Base-by-base conservation (phyloP, 2,329 filamentous ascomycete genomes). In the Paramyrothecium roridum region DNA sequence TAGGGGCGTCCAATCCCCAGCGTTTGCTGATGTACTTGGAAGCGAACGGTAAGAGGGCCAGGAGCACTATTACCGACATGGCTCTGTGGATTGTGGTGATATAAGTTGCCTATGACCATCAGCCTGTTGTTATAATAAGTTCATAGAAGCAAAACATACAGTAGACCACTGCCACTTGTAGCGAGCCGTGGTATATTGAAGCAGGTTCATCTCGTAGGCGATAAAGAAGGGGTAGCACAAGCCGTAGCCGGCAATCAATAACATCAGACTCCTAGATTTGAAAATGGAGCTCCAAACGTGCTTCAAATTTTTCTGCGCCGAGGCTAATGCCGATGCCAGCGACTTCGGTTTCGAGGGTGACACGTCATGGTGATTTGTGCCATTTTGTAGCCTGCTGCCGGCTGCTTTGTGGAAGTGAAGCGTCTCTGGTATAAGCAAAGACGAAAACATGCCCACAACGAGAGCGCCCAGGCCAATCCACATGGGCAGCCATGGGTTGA, bases 101-200 rank as follows among this genome's bases (percentile, higher is more conserved):
- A 21, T 75, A 73, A 0, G 78, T 73, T 13, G 77, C 77, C 67
- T 75, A 13, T 16, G 16, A 8, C 37, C 13, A 43, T 43, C 16
- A 43, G 37, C 7, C 7, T 8, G 22, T 21, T 30, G 2, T 2
- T 17, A n/a, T 57, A 7, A 59, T 13, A 19, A 43, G 13, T 16
- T 6, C 6, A 43, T 13, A 30, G 7, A 13, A 43, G 37, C 13
- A 43, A 43, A 43, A 19, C 67, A 54, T 57, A 76, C 74, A 53
- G 69, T 69, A 47, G 72, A 74, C 75, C 78, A 79, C 8, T 72
- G 73, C 73, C 80, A 78, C 26, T 67, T 52, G 62, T 81, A 84
- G 8, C 80, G 73, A 49, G 76, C 78, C 1, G 76, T 78, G 52
- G 79, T 71, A 60, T 84, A 84, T 61, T 85, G 83, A 2, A 84